Conservation (phyloP, 2,329 filamentous ascomycete species). For the Endocalyx cinctus region DNA sequence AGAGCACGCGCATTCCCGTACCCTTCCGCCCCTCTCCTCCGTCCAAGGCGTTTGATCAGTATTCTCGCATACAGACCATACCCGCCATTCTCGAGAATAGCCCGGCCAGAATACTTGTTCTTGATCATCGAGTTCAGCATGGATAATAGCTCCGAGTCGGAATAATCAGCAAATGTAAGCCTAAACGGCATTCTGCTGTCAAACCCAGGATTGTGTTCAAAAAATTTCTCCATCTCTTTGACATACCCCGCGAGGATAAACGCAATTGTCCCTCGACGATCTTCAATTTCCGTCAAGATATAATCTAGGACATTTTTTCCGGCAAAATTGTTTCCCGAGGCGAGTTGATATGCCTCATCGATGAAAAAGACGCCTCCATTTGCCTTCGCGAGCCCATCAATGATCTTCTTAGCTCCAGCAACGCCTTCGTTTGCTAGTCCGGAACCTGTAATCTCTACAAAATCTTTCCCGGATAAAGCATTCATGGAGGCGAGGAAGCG, state of each 20-base stretch:
- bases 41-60: conserved; percentile 41
- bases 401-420: conserved; percentile 47
- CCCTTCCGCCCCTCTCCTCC: conserved; percentile 55
- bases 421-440: conserved; percentile 61
- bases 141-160: conserved; percentile 55
- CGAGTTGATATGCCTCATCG: conserved; percentile 74
- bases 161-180: conserved; percentile 66
- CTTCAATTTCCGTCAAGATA: conserved; percentile 68
- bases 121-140: conserved; percentile 56
- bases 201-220: conserved; percentile 68
- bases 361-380: conserved; percentile 71
- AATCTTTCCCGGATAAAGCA: conserved; percentile 54
- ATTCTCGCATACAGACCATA: conserved; percentile 58
- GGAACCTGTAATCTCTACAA: conserved; percentile 66
- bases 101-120: conserved; percentile 46
- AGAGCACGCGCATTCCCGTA: conserved; percentile 62
- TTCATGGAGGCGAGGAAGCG: conserved; percentile 59
- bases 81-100: conserved; percentile 56
- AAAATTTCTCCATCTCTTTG: conserved; percentile 73
- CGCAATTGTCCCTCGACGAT: conserved; percentile 62
- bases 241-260: conserved; percentile 71
- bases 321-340: conserved; percentile 50
- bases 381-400: conserved; percentile 50
- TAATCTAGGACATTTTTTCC: conserved; percentile 65
- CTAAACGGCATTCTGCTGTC: conserved; percentile 62